A percentile compares a stretch with the other conserved stretches of the same genome.
Conservation (phyloP, 176 grass and related monocot species). For the Aegilops bicornis region DNA sequence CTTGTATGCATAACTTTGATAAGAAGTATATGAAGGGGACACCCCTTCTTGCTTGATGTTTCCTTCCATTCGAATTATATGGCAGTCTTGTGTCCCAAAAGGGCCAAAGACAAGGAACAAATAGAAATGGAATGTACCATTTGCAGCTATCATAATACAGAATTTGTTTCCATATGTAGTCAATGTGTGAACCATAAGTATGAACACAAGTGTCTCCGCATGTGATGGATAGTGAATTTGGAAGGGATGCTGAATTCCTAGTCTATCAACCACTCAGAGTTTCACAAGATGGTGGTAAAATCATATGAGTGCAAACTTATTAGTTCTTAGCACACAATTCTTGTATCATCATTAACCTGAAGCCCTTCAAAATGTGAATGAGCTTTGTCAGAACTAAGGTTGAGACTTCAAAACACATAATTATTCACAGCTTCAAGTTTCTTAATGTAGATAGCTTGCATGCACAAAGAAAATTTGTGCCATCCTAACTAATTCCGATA, state of each 20-base stretch:
- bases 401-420: not conserved
- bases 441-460: not conserved
- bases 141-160: not conserved
- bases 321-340: slow-evolving; percentile 1
- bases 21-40: slow-evolving; percentile 6
- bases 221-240: not conserved
- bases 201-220: not conserved
- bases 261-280: not conserved
- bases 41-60: not conserved
- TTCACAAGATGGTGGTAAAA: not conserved
- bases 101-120: not conserved
- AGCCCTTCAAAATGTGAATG: not conserved
- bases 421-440: not conserved
- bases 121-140: not conserved
- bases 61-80: not conserved
- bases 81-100: not conserved
- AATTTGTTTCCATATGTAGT: not conserved
- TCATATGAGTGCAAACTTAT: not conserved
- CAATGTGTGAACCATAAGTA: slow-evolving; percentile 1
- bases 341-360: not conserved
- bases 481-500: not conserved
- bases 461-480: not conserved
- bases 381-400: not conserved
- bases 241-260: not conserved
- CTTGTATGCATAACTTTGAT: not conserved